Conservation (phyloP, 345 rosid genomes). For the Ceriops zippeliana region DNA sequence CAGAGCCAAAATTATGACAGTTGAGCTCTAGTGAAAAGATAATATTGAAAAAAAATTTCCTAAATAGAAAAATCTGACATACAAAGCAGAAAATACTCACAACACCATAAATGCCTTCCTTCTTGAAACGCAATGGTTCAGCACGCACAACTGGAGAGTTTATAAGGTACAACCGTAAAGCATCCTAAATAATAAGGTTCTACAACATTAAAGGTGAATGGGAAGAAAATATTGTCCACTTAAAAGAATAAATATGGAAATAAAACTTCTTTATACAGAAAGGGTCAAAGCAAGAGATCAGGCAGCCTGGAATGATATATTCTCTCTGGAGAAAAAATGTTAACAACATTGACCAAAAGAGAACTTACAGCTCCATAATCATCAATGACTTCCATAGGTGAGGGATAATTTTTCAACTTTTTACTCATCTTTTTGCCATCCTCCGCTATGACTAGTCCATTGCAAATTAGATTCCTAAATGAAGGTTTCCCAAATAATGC, state of each 20-base stretch:
- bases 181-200: conserved; percentile 52
- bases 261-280: not conserved
- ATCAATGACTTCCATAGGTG: conserved; percentile 81
- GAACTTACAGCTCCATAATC: conserved; percentile 93
- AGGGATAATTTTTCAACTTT: conserved; percentile 82
- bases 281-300: not conserved
- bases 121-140: conserved; percentile 88
- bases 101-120: conserved; percentile 86
- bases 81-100: conserved; percentile 51
- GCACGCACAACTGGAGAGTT: conserved; percentile 99
- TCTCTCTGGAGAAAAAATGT: not conserved
- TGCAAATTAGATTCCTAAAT: conserved; percentile 89
- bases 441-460: conserved; percentile 94
- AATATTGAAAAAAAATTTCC: conserved; percentile 1
- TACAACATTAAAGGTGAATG: not conserved
- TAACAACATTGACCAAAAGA: not conserved
- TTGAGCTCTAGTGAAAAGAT: not conserved
- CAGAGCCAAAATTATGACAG: not conserved
- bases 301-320: not conserved
- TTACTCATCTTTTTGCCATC: conserved; percentile 99
- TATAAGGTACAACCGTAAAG: conserved; percentile 83
- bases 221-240: conserved; percentile 10
- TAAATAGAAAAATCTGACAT: conserved; percentile 6
- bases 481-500: conserved; percentile 95
- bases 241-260: not conserved